These are phyloP conservation scores for Elsinoe australis DNA, from an alignment of 2,329 filamentous ascomycete species.

Conservation along the genomic window DNA sequence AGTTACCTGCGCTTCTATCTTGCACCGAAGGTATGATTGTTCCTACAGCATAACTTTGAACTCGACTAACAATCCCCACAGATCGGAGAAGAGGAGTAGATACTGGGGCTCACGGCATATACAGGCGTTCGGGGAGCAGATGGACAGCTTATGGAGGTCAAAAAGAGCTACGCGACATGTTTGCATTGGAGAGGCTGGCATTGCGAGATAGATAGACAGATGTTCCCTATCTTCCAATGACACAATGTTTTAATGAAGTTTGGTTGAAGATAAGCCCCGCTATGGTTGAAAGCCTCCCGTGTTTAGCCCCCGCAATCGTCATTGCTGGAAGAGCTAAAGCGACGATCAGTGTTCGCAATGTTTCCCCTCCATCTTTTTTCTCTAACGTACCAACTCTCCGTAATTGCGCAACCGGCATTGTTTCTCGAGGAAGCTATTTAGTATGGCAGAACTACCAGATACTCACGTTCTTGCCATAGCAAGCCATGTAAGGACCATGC, in stretches of 20 bases:
- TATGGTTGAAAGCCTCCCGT: not conserved
- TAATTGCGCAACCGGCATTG: too few relatives aligned
- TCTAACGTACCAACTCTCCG: too few relatives aligned
- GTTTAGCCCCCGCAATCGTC: too few relatives aligned
- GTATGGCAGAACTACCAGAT: slow-evolving; percentile 43
- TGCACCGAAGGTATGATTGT: slow-evolving; percentile 74
- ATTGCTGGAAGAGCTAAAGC: too few relatives aligned
- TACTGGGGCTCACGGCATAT: slow-evolving; percentile 14
- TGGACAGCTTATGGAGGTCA: not conserved
- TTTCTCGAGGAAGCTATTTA: not conserved
- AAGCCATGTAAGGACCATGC: slow-evolving; percentile 70
- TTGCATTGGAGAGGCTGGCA: slow-evolving; percentile 1
- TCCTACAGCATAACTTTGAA: not conserved
- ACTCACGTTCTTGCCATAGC: slow-evolving; percentile 76
- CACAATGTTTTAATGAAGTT: slow-evolving; percentile 9
- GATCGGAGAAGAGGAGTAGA: slow-evolving; percentile 64
- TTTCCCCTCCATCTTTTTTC: too few relatives aligned
- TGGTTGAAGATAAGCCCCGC: slow-evolving; percentile 11
- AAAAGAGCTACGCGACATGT: slow-evolving; percentile 15
- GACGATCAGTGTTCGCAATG: too few relatives aligned
- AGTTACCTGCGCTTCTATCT: slow-evolving; percentile 96
- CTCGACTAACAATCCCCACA: slow-evolving; percentile 39
- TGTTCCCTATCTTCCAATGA: slow-evolving; percentile 5
- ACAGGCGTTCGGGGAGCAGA: slow-evolving; percentile 16
- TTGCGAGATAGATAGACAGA: slow-evolving; percentile 7